Percentiles rank a stretch among this genome's conserved stretches.
phyloP scores from a whole-genome alignment of 2,329 filamentous ascomycete species.

The Diplocarpon mali region DNA sequence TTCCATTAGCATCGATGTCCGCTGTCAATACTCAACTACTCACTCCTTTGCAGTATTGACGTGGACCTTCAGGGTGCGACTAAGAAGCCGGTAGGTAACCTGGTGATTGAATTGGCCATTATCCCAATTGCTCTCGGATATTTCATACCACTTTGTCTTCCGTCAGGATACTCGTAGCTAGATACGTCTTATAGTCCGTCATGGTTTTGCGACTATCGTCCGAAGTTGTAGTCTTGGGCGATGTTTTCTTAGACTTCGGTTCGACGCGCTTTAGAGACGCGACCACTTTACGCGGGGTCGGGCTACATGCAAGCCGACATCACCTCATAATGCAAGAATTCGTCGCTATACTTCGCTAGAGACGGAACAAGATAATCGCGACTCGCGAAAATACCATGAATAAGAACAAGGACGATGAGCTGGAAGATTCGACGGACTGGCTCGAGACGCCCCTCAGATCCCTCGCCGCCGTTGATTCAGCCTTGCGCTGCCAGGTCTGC shows the following conservation, averaged over 20 bases:
- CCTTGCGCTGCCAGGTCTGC: constrained; percentile 90
- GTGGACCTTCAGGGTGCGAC: constrained; percentile 72
- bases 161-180: constrained; percentile 26
- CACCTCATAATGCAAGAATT: not conserved
- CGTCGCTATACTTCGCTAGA: too few relatives aligned
- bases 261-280: constrained; percentile 10
- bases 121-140: constrained; percentile 1
- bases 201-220: constrained; percentile 13
- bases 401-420: constrained; percentile 13
- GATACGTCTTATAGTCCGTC: constrained; percentile 27
- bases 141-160: constrained; percentile 26
- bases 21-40: not conserved
- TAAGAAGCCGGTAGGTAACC: constrained; percentile 81
- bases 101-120: constrained; percentile 28
- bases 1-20: constrained; percentile 6
- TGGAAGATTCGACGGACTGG: constrained; percentile 75
- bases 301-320: constrained; percentile 5
- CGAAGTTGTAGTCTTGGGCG: constrained; percentile 3
- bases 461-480: constrained; percentile 65
- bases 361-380: too few relatives aligned
- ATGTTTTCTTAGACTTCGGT: constrained; percentile 7
- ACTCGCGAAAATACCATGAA: constrained; percentile 4
- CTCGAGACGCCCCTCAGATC: constrained; percentile 54
- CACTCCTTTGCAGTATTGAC: constrained; percentile 85
- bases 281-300: constrained; percentile 23